Conservation (phyloP, 805 yeast genomes). For the Maudiozyma barnettii region DNA sequence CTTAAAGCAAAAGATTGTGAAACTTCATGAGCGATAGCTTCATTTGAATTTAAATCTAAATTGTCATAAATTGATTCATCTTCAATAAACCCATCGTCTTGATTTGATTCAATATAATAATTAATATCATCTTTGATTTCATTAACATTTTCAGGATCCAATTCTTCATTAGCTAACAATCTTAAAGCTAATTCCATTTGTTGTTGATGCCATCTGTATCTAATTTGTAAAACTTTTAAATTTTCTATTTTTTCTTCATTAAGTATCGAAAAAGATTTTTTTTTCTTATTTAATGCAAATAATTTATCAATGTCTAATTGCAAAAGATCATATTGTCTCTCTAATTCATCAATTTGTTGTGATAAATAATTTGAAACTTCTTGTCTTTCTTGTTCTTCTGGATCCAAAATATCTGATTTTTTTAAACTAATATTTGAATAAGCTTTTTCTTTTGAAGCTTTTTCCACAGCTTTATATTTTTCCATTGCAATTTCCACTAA, state of each 20-base stretch:
- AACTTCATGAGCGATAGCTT: constrained; percentile 42
- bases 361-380: constrained; percentile 65
- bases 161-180: constrained; percentile 68
- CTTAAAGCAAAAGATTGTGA: constrained; percentile 32
- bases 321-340: constrained; percentile 67
- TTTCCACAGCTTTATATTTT: constrained; percentile 88
- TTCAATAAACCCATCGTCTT: constrained; percentile 83
- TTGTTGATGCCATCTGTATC: constrained; percentile 73
- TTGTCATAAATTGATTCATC: constrained; percentile 91
- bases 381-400: constrained; percentile 68
- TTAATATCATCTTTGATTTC: constrained; percentile 79
- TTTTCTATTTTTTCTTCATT: constrained; percentile 38
- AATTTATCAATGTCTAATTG: constrained; percentile 42
- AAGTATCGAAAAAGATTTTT: constrained; percentile 23
- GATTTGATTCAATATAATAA: constrained; percentile 86
- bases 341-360: constrained; percentile 65
- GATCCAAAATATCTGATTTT: constrained; percentile 52
- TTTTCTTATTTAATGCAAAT: constrained; percentile 24
- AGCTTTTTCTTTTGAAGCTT: constrained; percentile 87
- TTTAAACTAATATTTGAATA: constrained; percentile 87
- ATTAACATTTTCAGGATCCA: constrained; percentile 68
- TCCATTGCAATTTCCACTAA: constrained; percentile 81
- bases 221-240: constrained; percentile 47
- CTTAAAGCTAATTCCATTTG: constrained; percentile 73
- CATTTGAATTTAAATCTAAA: constrained; percentile 55